Base-by-base conservation (phyloP, 441 rosid species). In the Lepidium campestre region DNA sequence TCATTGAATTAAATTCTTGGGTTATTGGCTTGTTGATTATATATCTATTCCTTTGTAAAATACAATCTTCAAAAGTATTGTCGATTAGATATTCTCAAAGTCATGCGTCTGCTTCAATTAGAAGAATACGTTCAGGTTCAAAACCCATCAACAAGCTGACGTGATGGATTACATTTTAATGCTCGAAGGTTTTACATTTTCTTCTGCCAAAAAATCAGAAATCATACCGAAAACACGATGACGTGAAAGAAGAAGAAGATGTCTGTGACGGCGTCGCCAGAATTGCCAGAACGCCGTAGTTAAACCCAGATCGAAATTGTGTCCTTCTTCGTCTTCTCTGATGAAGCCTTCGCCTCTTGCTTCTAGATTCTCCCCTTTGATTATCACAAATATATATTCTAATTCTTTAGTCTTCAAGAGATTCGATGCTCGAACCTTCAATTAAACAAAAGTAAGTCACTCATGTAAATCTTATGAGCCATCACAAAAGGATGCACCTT, bases 381-480 rank as follows among this genome's bases (percentile, higher is more conserved):
- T 84, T 76, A 19, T 4, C 1, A 5, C 40, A 15, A 67, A 59
- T 74, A 76, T 58, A 6, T 71, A 77, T 20, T 41, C 17, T 31
- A 53, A 74, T 10, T 39, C 81, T 39, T 47, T 77, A 12, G 23
- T 59, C 29, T 63, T 70, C 48, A 72, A 37, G 57, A 85, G 78
- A 23, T 80, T 77, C 36, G 49, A 87, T 34, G n/a, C 70, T 90
- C 50, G 97, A 90, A 55, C 94, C 96, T 19, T 68, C 88, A 45
- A 75, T 87, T 56, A 90, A 80, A 78, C 84, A 89, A 11, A 93
- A 83, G 75, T 74, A 31, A 75, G 77, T 27, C 78, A 70, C 62
- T 65, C 74, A 39, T 78, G 68, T 63, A 70, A 68, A 27, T 70
- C 76, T 64, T 70, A 65, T 46, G 85, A 83, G 57, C 78, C 83